Conservation (phyloP, 116 monocot species). For the Thalassia testudinum region DNA sequence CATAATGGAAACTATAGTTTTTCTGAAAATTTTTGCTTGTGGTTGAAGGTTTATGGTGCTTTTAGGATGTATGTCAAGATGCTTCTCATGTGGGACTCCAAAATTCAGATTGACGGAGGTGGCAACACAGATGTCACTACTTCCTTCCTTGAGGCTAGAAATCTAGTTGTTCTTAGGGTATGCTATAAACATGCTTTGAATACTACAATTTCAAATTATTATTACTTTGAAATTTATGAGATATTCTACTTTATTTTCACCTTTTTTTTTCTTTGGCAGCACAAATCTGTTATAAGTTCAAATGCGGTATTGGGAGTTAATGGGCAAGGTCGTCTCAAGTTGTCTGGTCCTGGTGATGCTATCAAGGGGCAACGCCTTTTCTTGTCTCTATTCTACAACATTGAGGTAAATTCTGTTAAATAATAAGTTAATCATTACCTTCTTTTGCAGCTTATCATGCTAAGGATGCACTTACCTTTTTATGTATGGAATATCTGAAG, state of each 20-base stretch:
- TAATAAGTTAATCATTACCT: too few species aligned
- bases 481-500: too few species aligned
- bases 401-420: constrained; percentile 73
- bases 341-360: constrained; percentile 75
- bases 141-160: constrained; percentile 82
- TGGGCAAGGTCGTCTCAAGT: constrained; percentile 79
- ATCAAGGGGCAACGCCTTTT: constrained; percentile 77
- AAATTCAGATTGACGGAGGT: constrained; percentile 81
- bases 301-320: constrained; percentile 69
- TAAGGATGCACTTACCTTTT: too few species aligned
- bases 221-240: neutral
- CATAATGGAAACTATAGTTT: neutral
- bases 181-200: neutral
- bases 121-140: constrained; percentile 43
- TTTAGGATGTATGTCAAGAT: constrained; percentile 93
- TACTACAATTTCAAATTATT: neutral
- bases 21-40: constrained; percentile 4
- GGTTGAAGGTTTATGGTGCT: constrained; percentile 80
- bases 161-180: constrained; percentile 85
- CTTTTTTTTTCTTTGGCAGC: constrained; percentile 25
- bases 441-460: too few species aligned
- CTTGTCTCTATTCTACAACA: constrained; percentile 84
- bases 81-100: constrained; percentile 93
- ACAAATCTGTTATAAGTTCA: constrained; percentile 74
- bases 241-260: neutral